Evolutionary conservation across 192 early-diverging fungal genomes (phyloP), one percentile per base, ranked within the genome.

Genomic region (Glomus cerebriforme): DNA sequence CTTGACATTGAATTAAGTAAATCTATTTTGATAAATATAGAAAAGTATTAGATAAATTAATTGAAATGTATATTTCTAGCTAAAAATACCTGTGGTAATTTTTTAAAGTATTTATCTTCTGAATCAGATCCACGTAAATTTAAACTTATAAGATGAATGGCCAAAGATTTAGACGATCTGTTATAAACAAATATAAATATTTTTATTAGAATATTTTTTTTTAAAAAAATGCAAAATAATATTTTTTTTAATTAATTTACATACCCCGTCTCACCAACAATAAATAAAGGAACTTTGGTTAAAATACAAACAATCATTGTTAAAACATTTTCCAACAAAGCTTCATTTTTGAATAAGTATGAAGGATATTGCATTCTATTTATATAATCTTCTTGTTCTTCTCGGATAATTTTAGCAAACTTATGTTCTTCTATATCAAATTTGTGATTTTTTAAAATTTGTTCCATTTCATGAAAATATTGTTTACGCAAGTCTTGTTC

Each of bases 71-170:
- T n/a, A n/a, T n/a, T n/a, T n/a, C n/a, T n/a, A n/a, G n/a, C n/a
- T n/a, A n/a, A 24, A 43, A 62, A 6, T 26, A 79, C 78, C 31
- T 74, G 15, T 59, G 78, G 78, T 29, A 71, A 60, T 5, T 35
- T 72, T 49, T 68, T 34, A 71, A 79, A 79, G 63, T 79, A 79
- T 9, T 27, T 27, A 68, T 79, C 69, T 9, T 27, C 2, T 19
- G 78, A 79, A n/a, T 79, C 78, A 13, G 34, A 22, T 19, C 78
- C 78, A 26, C 78, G 78, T 22, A 79, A 71, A 71, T 79, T 79
- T 12, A 10, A 39, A 47, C 59, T 79, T n/a, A 79, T 37, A 9
- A 79, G 24, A 26, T 29, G 65, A 31, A 79, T 31, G 22, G 78
- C 66, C 26, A 79, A 45, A 27, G 78, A 79, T 58, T 79, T 79